Evolutionary conservation across 257 asterid species (phyloP).

Genomic region (Datura wrightii): DNA sequence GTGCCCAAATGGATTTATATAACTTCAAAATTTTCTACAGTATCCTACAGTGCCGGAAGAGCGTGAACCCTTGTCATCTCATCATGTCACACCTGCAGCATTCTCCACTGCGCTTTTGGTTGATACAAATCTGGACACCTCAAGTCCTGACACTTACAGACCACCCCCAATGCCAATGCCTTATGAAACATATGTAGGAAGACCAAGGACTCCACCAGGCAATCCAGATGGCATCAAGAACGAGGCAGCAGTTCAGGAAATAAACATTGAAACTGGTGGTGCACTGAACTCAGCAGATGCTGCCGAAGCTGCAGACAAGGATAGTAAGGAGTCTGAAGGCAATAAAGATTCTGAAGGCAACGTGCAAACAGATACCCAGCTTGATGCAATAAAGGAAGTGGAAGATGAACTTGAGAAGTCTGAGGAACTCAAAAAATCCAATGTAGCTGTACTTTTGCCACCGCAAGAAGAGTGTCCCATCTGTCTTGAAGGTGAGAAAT

Average conservation of each 20-base stretch:
- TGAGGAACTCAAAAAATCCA: slow-evolving; percentile 64
- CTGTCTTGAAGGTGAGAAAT: slow-evolving; percentile 81
- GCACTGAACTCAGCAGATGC: slow-evolving; percentile 49
- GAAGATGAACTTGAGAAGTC: slow-evolving; percentile 56
- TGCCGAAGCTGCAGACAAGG: slow-evolving; percentile 51
- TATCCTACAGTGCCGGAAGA: slow-evolving; percentile 67
- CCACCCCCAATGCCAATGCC: slow-evolving; percentile 89
- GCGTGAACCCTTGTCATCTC: slow-evolving; percentile 66
- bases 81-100: slow-evolving; percentile 56
- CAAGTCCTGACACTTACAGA: slow-evolving; percentile 77
- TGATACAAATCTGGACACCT: slow-evolving; percentile 86
- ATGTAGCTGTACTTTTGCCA: slow-evolving; percentile 42
- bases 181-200: slow-evolving; percentile 58
- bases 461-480: slow-evolving; percentile 86
- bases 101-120: slow-evolving; percentile 73
- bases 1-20: background rate
- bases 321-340: slow-evolving; percentile 59
- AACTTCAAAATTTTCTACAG: slow-evolving; percentile 46
- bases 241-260: slow-evolving; percentile 48
- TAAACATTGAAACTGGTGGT: slow-evolving; percentile 45
- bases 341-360: slow-evolving; percentile 60
- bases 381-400: slow-evolving; percentile 49
- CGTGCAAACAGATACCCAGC: slow-evolving; percentile 42
- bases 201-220: slow-evolving; percentile 51
- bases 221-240: slow-evolving; percentile 53